Evolutionary conservation across 2,329 filamentous ascomycete genomes (phyloP).

Genomic region (Xylariaceae sp.): DNA sequence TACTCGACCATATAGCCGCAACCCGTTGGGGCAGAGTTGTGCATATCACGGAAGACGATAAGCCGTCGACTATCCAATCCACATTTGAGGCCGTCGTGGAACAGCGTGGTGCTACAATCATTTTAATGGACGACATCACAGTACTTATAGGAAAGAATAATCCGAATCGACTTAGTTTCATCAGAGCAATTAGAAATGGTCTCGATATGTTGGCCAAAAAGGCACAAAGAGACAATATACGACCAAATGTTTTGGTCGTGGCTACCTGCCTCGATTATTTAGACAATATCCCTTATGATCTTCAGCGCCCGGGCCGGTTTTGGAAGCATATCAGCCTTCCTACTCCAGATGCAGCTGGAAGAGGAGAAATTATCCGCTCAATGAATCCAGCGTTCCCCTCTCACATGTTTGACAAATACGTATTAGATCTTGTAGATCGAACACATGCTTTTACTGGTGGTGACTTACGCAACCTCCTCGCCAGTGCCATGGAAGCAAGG

Average conservation of each 20-base stretch:
- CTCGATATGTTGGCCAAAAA: conserved; percentile 59
- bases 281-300: conserved; percentile 71
- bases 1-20: conserved; percentile 71
- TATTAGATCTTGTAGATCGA: conserved; percentile 69
- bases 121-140: conserved; percentile 81
- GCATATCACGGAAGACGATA: conserved; percentile 61
- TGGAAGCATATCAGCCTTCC: conserved; percentile 73
- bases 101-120: conserved; percentile 71
- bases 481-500: conserved; percentile 49
- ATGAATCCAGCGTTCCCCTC: conserved; percentile 56
- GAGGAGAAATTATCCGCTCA: conserved; percentile 75
- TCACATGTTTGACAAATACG: conserved; percentile 55
- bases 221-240: conserved; percentile 43
- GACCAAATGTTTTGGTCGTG: conserved; percentile 71
- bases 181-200: conserved; percentile 57
- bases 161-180: conserved; percentile 55
- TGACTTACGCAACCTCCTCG: conserved; percentile 72
- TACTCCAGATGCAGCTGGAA: conserved; percentile 73
- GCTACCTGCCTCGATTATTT: conserved; percentile 75
- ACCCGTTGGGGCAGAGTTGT: conserved; percentile 75
- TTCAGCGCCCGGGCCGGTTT: conserved; percentile 71
- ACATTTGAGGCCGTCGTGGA: conserved; percentile 72
- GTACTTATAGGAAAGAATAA: conserved; percentile 68
- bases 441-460: conserved; percentile 88
- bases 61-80: conserved; percentile 65